These are phyloP conservation scores for Boletus rufocinnamomeus DNA, from an alignment of 768 basidiomycete genomes.

Conservation along the genomic window DNA sequence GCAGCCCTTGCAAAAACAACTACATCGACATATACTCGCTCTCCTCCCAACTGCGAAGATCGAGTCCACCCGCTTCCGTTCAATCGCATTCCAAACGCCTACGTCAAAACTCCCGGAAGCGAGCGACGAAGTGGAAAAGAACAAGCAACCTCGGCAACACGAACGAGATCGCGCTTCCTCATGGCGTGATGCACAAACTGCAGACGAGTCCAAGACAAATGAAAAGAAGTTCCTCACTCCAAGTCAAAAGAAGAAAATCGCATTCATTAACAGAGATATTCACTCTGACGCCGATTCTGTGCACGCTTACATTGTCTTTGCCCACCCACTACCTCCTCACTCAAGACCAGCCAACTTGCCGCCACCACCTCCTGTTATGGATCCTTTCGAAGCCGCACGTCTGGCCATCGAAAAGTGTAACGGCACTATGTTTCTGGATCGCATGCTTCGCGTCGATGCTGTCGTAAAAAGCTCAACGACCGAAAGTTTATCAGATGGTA, in stretches of 20 bases:
- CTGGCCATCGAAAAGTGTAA: conserved; percentile 61
- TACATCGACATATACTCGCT: conserved; percentile 75
- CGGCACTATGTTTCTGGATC: conserved; percentile 71
- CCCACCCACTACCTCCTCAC: conserved; percentile 54
- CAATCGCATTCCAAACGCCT: conserved; percentile 85
- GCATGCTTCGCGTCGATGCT: conserved; percentile 78
- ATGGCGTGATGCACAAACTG: conserved; percentile 52
- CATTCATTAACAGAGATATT: conserved; percentile 92
- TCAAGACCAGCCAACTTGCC: conserved; percentile 52
- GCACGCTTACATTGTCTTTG: conserved; percentile 92
- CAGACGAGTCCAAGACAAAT: conserved; percentile 46
- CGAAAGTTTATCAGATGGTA: conserved; percentile 18
- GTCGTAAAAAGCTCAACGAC: conserved; percentile 43
- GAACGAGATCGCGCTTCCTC: conserved; percentile 58
- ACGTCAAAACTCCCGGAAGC: conserved; percentile 60
- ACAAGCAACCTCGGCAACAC: conserved; percentile 44
- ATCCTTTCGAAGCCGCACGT: conserved; percentile 71
- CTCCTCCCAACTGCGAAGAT: conserved; percentile 76
- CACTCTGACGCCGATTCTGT: conserved; percentile 74
- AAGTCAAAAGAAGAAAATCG: conserved; percentile 88
- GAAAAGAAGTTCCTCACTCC: conserved; percentile 74
- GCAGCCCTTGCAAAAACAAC: conserved; percentile 73
- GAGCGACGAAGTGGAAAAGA: conserved; percentile 33
- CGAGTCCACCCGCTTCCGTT: conserved; percentile 92
- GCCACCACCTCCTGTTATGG: conserved; percentile 49